These are phyloP conservation scores for Eimeria falciformis DNA, from an alignment of 169 alveolate species.

Conservation along the genomic window DNA sequence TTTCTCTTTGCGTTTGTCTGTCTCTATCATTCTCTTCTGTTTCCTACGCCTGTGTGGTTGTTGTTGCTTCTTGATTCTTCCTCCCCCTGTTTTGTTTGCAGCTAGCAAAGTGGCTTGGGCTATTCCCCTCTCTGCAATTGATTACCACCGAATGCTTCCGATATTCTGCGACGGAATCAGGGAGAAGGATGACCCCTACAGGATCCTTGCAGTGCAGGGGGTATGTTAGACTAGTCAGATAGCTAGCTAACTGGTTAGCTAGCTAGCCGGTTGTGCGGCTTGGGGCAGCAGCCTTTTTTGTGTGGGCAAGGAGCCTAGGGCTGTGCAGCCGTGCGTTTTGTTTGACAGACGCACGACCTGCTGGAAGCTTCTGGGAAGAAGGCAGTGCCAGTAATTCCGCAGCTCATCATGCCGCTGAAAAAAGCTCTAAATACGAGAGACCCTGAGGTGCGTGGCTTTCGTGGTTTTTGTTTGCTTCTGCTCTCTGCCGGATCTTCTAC, in stretches of 20 bases:
- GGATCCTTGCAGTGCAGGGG: slow-evolving; percentile 91
- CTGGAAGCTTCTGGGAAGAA: slow-evolving; percentile 90
- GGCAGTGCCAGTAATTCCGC: slow-evolving; percentile 94
- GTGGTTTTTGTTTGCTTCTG: not conserved
- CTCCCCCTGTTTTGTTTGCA: slow-evolving; percentile 31
- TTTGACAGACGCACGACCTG: slow-evolving; percentile 83
- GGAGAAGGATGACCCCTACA: slow-evolving; percentile 93
- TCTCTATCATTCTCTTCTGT: not conserved
- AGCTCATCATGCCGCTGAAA: slow-evolving; percentile 93
- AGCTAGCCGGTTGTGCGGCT: not conserved
- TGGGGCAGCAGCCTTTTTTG: not conserved
- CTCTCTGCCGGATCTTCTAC: not conserved
- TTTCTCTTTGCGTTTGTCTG: not conserved
- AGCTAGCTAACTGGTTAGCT: not conserved
- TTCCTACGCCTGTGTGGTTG: too few species aligned
- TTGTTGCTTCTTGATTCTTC: too few species aligned
- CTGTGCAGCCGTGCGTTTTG: not conserved
- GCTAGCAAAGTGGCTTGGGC: slow-evolving; percentile 90
- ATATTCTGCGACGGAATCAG: slow-evolving; percentile 96
- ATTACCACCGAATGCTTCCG: slow-evolving; percentile 95
- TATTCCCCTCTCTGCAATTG: slow-evolving; percentile 89
- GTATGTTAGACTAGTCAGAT: slow-evolving; percentile 64
- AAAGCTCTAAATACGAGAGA: slow-evolving; percentile 95
- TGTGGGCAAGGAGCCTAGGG: not conserved
- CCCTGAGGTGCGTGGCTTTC: slow-evolving; percentile 84